A percentile compares a stretch with the other conserved stretches of the same genome.
Evolutionary conservation across 1,139 yeast species (phyloP).

Genomic region (Yamadazyma aaseri): DNA sequence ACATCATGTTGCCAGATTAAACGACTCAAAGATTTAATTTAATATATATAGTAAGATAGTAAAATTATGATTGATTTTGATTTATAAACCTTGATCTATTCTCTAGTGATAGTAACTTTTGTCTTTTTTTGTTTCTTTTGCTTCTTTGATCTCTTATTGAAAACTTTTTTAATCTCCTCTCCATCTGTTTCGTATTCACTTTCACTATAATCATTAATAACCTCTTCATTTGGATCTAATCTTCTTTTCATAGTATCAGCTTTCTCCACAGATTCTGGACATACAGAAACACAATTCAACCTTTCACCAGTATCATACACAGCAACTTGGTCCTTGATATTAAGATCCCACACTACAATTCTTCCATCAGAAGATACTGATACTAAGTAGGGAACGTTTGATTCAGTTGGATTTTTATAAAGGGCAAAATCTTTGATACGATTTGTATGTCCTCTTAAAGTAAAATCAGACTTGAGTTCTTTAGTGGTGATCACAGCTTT

Average conservation of each 20-base stretch:
- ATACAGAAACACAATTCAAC: constrained; percentile 77
- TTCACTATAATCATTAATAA: constrained; percentile 40
- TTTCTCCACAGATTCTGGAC: constrained; percentile 79
- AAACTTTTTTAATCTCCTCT: constrained; percentile 48
- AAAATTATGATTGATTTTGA: too few species aligned
- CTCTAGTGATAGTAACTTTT: constrained; percentile 56
- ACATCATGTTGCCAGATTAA: constrained; percentile 72
- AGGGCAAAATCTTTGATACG: constrained; percentile 78
- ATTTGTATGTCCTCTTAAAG: constrained; percentile 74
- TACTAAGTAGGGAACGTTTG: constrained; percentile 51
- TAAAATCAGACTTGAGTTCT: constrained; percentile 48
- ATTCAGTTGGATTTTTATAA: constrained; percentile 40
- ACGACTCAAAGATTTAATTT: constrained; percentile 1
- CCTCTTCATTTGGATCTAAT: constrained; percentile 36
- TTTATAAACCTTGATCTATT: constrained; percentile 24
- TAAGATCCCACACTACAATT: constrained; percentile 85
- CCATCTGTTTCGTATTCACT: constrained; percentile 69
- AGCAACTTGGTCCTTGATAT: constrained; percentile 73
- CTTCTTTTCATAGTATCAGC: constrained; percentile 70
- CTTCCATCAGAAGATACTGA: constrained; percentile 93
- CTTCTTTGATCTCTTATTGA: constrained; percentile 41
- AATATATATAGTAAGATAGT: constrained; percentile 3
- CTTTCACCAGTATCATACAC: constrained; percentile 93
- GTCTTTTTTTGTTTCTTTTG: constrained; percentile 34
- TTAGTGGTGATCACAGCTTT: constrained; percentile 21